Conservation (phyloP, 495 filamentous ascomycete species). For the Halenospora varia region DNA sequence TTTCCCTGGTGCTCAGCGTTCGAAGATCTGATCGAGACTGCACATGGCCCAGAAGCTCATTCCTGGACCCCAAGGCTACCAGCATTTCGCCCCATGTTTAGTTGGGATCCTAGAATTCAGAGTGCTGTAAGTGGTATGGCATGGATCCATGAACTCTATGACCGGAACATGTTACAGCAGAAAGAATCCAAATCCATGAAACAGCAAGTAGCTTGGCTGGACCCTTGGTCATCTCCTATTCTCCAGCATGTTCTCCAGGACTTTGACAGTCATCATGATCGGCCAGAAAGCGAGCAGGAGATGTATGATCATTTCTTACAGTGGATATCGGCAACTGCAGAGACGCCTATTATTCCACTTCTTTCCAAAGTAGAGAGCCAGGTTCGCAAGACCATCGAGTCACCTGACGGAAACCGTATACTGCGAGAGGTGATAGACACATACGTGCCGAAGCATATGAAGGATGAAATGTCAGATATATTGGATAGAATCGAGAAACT, state of each 20-base stretch:
- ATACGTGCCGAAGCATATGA: not conserved
- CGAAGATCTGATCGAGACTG: slow-evolving; percentile 30
- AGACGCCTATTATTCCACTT: not conserved
- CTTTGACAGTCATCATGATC: no score
- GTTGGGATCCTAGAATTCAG: not conserved
- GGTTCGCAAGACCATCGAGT: not conserved
- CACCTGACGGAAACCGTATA: not conserved
- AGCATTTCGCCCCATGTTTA: not conserved
- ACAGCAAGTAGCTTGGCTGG: not conserved
- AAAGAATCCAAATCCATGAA: not conserved
- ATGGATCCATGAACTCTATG: slow-evolving; percentile 6
- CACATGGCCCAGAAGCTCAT: not conserved
- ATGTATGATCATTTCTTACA: slow-evolving; percentile 22
- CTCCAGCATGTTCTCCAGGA: no score
- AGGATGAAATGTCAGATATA: not conserved
- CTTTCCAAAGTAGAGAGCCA: not conserved
- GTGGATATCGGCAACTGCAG: not conserved
- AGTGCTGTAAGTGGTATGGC: not conserved
- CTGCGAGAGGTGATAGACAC: not conserved
- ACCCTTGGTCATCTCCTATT: not conserved
- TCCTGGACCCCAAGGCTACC: no score
- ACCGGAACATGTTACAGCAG: not conserved
- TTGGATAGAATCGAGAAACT: not conserved
- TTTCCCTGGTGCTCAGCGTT: slow-evolving; percentile 30
- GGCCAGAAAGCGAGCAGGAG: slow-evolving; percentile 21